Base-by-base conservation (phyloP, 2,329 filamentous ascomycete species). In the Clarireedia monteithiana region DNA sequence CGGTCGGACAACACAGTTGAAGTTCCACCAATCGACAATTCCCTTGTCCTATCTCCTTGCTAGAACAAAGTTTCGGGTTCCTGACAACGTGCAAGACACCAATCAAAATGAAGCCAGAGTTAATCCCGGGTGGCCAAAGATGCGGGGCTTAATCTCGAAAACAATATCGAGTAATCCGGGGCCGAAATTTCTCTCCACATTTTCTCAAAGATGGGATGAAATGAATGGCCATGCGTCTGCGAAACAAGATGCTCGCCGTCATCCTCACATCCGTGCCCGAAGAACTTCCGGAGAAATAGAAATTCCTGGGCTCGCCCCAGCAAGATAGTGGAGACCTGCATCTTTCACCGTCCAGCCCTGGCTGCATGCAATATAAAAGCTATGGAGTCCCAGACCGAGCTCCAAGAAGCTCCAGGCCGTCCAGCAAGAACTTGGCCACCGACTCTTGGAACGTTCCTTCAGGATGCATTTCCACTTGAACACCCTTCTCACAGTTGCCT, bases 381-480 rank as follows among this genome's bases (percentile, higher is more conserved):
- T 36, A 12, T 36, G 30, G 12, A 9, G 20, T 20, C 10, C 47
- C 53, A n/a, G 39, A 17, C 10, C 42, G 44, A 26, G 23, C n/a
- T 10, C 17, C 10, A 4, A 30, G 44, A 53, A 24, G 5, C 20
- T 6, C 17, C 26, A 42, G 42, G 17, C 34, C 40, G 12, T 36
- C 20, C 9, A 15, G 46, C 40, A 47, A 45, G 12, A 20, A n/a
- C 20, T 52, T 42, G 15, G 12, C 4, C 12, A 34, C 23, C 46
- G 17, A 39, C 12, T 24, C 34, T 48, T 48, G 20, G 9, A 20
- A 40, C 12, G 17, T 10, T n/a, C 17, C 10, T n/a, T 50, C 60
- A 64, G 57, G 40, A 68, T 68, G 66, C 58, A 62, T 38, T 61
- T 67, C 40, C 64, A 64, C 27, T 47, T 64, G 40, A 54, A 53